A percentile compares a stretch with the other conserved stretches of the same genome.
phyloP scores from a whole-genome alignment of 2,329 filamentous ascomycete genomes.

The Monilinia laxa region DNA sequence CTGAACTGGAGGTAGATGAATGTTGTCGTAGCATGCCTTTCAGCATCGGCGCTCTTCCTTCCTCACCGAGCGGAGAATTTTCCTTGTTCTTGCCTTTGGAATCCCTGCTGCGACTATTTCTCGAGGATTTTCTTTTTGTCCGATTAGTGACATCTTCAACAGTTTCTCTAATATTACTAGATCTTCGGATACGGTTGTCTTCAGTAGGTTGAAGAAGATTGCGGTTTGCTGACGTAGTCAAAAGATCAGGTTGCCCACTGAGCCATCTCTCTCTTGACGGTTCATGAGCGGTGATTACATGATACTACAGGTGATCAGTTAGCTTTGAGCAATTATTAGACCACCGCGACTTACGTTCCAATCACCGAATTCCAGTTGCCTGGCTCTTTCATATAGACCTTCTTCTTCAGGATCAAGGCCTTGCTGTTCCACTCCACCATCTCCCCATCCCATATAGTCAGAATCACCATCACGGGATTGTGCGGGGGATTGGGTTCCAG shows the following conservation, averaged over 20 bases:
- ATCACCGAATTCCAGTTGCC: slow-evolving; percentile 76
- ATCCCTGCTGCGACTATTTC: slow-evolving; percentile 29
- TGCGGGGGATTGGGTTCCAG: slow-evolving; percentile 42
- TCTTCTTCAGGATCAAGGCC: slow-evolving; percentile 70
- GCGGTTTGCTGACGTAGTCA: slow-evolving; percentile 56
- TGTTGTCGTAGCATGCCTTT: slow-evolving; percentile 46
- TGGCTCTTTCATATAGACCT: slow-evolving; percentile 66
- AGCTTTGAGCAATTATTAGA: background rate
- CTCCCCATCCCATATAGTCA: slow-evolving; percentile 43
- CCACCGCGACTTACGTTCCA: slow-evolving; percentile 76
- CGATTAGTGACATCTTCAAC: slow-evolving; percentile 41
- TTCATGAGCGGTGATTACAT: slow-evolving; percentile 82
- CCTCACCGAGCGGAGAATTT: slow-evolving; percentile 32
- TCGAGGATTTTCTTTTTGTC: slow-evolving; percentile 37
- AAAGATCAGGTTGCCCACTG: slow-evolving; percentile 49
- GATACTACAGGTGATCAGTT: slow-evolving; percentile 62
- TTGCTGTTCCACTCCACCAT: slow-evolving; percentile 46
- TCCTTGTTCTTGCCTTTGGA: slow-evolving; percentile 38
- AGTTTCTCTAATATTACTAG: slow-evolving; percentile 44
- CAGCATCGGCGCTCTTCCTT: slow-evolving; percentile 39
- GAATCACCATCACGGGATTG: slow-evolving; percentile 40
- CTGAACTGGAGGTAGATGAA: slow-evolving; percentile 49
- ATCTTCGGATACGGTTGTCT: slow-evolving; percentile 38
- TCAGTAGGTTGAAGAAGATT: slow-evolving; percentile 53
- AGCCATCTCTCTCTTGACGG: slow-evolving; percentile 69